phyloP scores from a whole-genome alignment of 2,329 filamentous ascomycete species.

The Exophiala lecanii-corni region DNA sequence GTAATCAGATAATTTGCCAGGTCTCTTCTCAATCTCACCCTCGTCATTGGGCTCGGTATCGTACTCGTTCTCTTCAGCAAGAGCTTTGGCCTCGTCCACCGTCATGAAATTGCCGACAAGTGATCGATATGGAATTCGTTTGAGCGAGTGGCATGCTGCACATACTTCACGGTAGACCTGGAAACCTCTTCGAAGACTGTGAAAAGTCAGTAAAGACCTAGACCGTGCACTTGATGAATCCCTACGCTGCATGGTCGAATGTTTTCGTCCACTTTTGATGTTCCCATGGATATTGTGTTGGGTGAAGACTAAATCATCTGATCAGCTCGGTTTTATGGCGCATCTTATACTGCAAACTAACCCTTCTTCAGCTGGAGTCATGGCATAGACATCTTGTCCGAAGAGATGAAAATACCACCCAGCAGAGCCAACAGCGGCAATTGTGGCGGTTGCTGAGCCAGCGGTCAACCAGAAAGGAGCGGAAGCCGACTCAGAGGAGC shows the following conservation, averaged over 20 bases:
- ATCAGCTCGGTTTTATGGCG: no score
- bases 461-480: constrained; percentile 79
- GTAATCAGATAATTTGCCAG: constrained; percentile 98
- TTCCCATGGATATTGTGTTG: constrained; percentile 92
- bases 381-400: constrained; percentile 79
- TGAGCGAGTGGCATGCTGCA: constrained; percentile 93
- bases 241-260: constrained; percentile 95
- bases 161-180: constrained; percentile 99
- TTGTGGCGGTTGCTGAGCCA: constrained; percentile 79
- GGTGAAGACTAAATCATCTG: constrained; percentile 66
- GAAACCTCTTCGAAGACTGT: constrained; percentile 94
- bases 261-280: constrained; percentile 90
- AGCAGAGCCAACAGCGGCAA: constrained; percentile 79
- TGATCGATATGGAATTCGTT: constrained; percentile 85
- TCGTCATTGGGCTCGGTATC: constrained; percentile 96
- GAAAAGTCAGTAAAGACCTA: constrained; percentile 1
- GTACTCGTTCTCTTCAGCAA: constrained; percentile 98
- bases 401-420: constrained; percentile 98
- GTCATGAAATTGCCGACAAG: constrained; percentile 90
- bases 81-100: constrained; percentile 93
- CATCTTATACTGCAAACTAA: no score
- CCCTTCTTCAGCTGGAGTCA: constrained; percentile 96
- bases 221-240: constrained; percentile 24
- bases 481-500: constrained; percentile 62
- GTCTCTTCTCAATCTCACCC: constrained; percentile 96